phyloP scores from a whole-genome alignment of 176 grass and related monocot genomes.

The Thalia dealbata region DNA sequence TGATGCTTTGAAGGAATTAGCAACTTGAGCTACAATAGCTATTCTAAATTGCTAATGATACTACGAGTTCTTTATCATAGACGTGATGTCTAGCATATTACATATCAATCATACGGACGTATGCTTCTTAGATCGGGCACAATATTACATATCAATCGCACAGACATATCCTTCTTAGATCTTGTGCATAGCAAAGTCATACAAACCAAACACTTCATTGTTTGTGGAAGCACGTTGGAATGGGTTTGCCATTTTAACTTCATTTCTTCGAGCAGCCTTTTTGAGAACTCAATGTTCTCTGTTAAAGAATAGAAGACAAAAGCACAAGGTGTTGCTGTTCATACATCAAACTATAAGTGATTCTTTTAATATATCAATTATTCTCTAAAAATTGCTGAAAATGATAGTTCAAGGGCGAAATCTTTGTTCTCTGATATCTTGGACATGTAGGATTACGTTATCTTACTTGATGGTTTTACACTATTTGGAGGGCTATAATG shows the following conservation, averaged over 20 bases:
- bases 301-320: neutral
- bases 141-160: too few relatives aligned
- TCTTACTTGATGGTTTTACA: neutral
- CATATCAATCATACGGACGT: neutral
- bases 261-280: neutral
- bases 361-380: too few relatives aligned
- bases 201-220: neutral
- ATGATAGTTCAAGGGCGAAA: neutral
- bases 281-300: neutral
- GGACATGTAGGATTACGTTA: neutral
- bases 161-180: too few relatives aligned
- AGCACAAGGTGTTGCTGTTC: neutral
- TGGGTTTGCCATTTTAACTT: neutral
- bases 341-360: neutral
- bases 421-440: neutral
- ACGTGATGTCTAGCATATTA: neutral
- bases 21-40: neutral
- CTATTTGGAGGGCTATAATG: neutral
- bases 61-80: neutral
- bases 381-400: neutral
- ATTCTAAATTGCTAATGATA: neutral
- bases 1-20: neutral
- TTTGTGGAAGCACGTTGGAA: neutral
- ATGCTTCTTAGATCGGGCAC: too few relatives aligned
- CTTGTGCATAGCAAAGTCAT: neutral